These are phyloP conservation scores for Zasmidium angulare DNA, from an alignment of 2,329 filamentous ascomycete genomes.

Conservation along the genomic window DNA sequence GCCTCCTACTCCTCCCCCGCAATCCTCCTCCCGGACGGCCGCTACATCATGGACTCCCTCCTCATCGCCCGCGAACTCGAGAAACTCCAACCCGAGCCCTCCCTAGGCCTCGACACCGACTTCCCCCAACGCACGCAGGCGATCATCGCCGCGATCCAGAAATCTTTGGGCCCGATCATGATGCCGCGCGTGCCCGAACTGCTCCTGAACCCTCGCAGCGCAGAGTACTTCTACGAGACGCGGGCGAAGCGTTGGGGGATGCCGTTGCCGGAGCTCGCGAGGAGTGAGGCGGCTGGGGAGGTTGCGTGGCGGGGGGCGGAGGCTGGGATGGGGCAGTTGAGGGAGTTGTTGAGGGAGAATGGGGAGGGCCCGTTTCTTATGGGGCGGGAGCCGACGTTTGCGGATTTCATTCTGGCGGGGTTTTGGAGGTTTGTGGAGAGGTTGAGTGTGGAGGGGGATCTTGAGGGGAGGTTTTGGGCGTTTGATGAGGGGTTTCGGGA, in stretches of 20 bases:
- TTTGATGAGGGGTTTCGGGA: conserved; percentile 38
- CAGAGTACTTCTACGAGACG: conserved; percentile 57
- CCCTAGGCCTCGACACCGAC: conserved; percentile 56
- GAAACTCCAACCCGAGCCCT: conserved; percentile 56
- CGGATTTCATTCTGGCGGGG: conserved; percentile 55
- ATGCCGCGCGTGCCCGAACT: conserved; percentile 50
- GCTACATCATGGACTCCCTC: conserved; percentile 63
- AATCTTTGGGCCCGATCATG: conserved; percentile 43
- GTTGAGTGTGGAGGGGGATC: conserved; percentile 25
- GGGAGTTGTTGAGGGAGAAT: conserved; percentile 41
- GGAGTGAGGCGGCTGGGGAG: conserved; percentile 44
- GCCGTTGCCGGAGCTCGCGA: conserved; percentile 51
- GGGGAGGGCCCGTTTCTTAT: conserved; percentile 62
- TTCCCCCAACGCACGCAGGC: conserved; percentile 40
- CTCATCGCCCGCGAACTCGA: conserved; percentile 62
- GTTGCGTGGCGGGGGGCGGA: conserved; percentile 50
- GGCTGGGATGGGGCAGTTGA: conserved; percentile 45
- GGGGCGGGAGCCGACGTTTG: conserved; percentile 56
- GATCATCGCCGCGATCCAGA: conserved; percentile 44
- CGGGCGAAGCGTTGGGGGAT: conserved; percentile 53
- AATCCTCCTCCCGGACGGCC: conserved; percentile 56
- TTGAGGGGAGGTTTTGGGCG: conserved; percentile 41
- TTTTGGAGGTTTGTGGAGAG: conserved; percentile 42
- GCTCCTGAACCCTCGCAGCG: conserved; percentile 54
- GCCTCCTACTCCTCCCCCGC: conserved; percentile 54